Evolutionary conservation across 192 early-diverging fungal species (phyloP).

Genomic region (Coemansia sp.): DNA sequence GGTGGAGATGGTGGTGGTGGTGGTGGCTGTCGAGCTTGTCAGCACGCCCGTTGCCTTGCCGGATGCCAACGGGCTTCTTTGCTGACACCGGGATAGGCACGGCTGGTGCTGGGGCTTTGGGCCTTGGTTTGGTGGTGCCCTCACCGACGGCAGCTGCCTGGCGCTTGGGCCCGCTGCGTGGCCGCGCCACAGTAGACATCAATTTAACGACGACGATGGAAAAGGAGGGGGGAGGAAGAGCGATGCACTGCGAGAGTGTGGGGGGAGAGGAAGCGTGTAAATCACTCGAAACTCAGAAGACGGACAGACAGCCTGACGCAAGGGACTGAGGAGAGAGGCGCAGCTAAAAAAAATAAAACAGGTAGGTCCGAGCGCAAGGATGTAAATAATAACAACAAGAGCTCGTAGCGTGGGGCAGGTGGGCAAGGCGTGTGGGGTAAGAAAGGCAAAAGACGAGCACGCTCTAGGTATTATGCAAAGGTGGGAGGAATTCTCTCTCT

Average conservation of each 20-base stretch:
- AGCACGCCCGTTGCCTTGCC: constrained; percentile 1
- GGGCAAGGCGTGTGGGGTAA: constrained; percentile 5
- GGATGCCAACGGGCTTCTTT: background rate
- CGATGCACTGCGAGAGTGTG: background rate
- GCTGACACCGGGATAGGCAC: background rate
- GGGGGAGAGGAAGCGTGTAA: background rate
- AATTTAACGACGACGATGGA: background rate
- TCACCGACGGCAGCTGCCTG: constrained; percentile 6
- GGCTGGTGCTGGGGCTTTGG: background rate
- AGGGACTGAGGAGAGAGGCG: background rate
- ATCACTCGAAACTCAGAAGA: background rate
- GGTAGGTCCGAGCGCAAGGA: background rate
- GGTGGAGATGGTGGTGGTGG: too few relatives aligned
- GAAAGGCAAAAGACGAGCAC: background rate
- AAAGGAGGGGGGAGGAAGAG: background rate
- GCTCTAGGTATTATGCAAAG: constrained; percentile 9
- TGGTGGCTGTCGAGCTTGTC: background rate
- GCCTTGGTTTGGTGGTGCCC: constrained; percentile 19
- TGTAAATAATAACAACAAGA: constrained; percentile 9
- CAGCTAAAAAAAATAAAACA: constrained; percentile 7
- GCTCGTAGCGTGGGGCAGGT: background rate
- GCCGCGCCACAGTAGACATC: constrained; percentile 50
- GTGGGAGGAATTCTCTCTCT: background rate
- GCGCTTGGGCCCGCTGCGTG: constrained; percentile 35
- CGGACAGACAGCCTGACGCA: background rate